phyloP scores from a whole-genome alignment of 352 stramenopile genomes.

The Aphanomyces euteiches region DNA sequence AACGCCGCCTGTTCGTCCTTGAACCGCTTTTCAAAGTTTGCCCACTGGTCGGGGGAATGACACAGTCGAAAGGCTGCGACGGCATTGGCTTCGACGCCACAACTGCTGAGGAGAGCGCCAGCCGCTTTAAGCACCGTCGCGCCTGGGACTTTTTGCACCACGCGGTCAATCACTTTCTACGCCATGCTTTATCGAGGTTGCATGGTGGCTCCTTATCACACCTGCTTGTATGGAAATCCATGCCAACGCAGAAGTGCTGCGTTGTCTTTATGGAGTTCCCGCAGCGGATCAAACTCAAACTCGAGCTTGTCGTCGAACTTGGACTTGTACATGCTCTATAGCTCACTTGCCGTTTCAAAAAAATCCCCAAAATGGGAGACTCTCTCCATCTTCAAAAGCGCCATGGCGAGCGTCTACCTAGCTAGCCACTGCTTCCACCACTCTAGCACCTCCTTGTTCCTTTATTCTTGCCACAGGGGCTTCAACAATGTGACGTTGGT shows the following conservation, averaged over 20 bases:
- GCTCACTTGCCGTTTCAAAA: too few relatives aligned
- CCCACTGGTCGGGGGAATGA: constrained; percentile 11
- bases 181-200: too few relatives aligned
- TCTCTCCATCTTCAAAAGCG: too few relatives aligned
- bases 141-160: constrained; percentile 40
- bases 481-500: too few relatives aligned
- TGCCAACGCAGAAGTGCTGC: constrained; percentile 49
- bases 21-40: constrained; percentile 39
- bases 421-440: too few relatives aligned
- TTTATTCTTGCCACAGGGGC: too few relatives aligned
- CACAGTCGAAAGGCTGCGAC: constrained; percentile 50
- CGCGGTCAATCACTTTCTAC: constrained; percentile 43
- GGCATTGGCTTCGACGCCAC: constrained; percentile 42
- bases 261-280: constrained; percentile 43
- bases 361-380: too few relatives aligned
- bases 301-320: constrained; percentile 29
- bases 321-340: constrained; percentile 16
- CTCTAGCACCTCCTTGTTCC: too few relatives aligned
- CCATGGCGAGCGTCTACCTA: too few relatives aligned
- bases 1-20: constrained; percentile 48
- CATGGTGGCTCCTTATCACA: constrained; percentile 16
- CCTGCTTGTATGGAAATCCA: constrained; percentile 69
- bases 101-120: constrained; percentile 49
- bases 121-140: constrained; percentile 38
- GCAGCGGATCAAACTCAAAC: constrained; percentile 59